Percentiles rank a stretch among this genome's conserved stretches.
These are phyloP conservation scores for Bipolaris oryzae DNA, from an alignment of 2,329 filamentous ascomycete species.

Conservation along the genomic window DNA sequence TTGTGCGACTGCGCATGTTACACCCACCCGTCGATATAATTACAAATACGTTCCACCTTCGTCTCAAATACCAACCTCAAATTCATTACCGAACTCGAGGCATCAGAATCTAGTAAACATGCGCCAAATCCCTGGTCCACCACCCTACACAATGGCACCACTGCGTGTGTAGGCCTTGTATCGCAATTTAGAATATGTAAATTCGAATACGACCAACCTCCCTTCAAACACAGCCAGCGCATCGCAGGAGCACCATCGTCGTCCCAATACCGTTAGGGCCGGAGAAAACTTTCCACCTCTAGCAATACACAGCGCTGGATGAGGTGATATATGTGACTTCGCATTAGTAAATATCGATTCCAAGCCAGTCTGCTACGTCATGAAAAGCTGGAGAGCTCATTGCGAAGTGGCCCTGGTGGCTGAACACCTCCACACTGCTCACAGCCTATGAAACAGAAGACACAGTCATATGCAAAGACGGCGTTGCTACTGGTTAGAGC, in stretches of 20 bases:
- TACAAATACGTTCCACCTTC: too few relatives aligned
- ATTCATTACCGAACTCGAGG: too few relatives aligned
- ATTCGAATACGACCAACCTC: background rate
- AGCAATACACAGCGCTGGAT: background rate
- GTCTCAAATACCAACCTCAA: too few relatives aligned
- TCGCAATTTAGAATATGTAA: too few relatives aligned
- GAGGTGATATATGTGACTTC: slow-evolving; percentile 5
- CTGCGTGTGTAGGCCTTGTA: too few relatives aligned
- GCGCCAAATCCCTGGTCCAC: too few relatives aligned
- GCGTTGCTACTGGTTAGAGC: background rate
- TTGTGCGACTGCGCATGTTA: too few relatives aligned
- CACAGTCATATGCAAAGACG: background rate
- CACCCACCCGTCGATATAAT: too few relatives aligned
- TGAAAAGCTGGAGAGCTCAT: slow-evolving; percentile 6
- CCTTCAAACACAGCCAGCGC: background rate
- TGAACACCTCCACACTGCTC: slow-evolving; percentile 1
- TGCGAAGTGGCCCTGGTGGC: slow-evolving; percentile 1
- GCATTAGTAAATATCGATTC: slow-evolving; percentile 4
- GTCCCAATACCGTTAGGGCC: background rate
- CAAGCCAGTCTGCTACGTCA: background rate
- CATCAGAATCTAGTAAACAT: too few relatives aligned
- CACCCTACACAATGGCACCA: too few relatives aligned
- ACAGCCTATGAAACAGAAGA: background rate
- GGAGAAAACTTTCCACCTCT: background rate
- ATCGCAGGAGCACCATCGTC: background rate